Conservation (phyloP, 371 early-diverging fungal species). For the Quaeritorhiza haematococci region DNA sequence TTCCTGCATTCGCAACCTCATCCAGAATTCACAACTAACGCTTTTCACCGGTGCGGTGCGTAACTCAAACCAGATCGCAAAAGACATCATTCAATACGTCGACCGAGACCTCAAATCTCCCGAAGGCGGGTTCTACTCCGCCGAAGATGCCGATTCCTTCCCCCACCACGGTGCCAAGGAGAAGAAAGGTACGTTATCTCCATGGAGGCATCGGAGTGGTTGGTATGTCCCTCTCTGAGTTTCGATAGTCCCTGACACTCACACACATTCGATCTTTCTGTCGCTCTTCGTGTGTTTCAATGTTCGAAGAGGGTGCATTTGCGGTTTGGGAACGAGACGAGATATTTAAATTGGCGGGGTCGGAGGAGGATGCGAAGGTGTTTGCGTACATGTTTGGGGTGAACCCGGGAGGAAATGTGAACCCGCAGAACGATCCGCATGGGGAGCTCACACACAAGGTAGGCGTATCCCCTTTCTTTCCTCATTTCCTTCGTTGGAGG, state of each 20-base stretch:
- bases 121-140: slow-evolving; percentile 62
- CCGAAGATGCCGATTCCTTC: slow-evolving; percentile 68
- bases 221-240: too few species aligned
- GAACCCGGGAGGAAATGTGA: slow-evolving; percentile 53
- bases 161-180: slow-evolving; percentile 34
- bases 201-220: not conserved
- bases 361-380: slow-evolving; percentile 31
- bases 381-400: slow-evolving; percentile 49
- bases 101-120: slow-evolving; percentile 41
- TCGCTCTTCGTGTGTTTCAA: too few species aligned
- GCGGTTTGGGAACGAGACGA: slow-evolving; percentile 58
- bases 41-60: not conserved
- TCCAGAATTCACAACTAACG: not conserved
- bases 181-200: slow-evolving; percentile 36
- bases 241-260: not conserved
- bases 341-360: slow-evolving; percentile 36
- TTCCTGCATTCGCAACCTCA: not conserved
- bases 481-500: not conserved
- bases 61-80: slow-evolving; percentile 31
- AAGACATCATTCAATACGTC: slow-evolving; percentile 56
- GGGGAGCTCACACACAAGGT: slow-evolving; percentile 55
- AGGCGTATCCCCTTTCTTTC: slow-evolving; percentile 6
- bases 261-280: not conserved
- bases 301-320: slow-evolving; percentile 59
- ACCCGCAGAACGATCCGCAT: slow-evolving; percentile 52